Conservation (phyloP, 148 eudicot species). For the Amaranthus cruentus region DNA sequence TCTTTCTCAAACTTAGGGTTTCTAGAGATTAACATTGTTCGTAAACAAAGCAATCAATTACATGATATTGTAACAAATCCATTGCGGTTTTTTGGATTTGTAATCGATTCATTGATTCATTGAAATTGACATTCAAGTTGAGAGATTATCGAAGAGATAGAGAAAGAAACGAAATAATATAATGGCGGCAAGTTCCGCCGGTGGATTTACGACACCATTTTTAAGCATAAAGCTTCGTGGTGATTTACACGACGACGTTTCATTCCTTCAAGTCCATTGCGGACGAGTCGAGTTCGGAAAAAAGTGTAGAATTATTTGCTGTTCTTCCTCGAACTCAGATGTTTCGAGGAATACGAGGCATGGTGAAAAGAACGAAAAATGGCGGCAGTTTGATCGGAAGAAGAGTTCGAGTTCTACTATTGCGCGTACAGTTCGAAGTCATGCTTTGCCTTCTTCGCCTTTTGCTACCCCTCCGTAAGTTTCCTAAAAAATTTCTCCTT, state of each 20-base stretch:
- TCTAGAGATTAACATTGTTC: slow-evolving; percentile 3
- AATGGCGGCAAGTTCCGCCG: slow-evolving; percentile 60
- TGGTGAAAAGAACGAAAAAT: slow-evolving; percentile 42
- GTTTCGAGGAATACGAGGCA: slow-evolving; percentile 25
- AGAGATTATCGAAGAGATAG: background rate
- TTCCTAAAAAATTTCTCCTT: background rate
- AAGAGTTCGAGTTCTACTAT: slow-evolving; percentile 15
- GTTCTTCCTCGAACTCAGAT: slow-evolving; percentile 35
- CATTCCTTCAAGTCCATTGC: slow-evolving; percentile 8
- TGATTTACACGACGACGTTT: slow-evolving; percentile 16
- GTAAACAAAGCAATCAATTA: background rate
- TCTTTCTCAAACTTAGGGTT: slow-evolving; percentile 19
- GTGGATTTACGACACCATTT: slow-evolving; percentile 48
- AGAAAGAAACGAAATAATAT: background rate
- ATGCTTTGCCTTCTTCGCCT: slow-evolving; percentile 59
- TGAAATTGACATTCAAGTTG: slow-evolving; percentile 18
- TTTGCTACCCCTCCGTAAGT: slow-evolving; percentile 53
- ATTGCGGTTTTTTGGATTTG: background rate
- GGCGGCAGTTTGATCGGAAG: slow-evolving; percentile 38
- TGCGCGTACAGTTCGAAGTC: slow-evolving; percentile 34
- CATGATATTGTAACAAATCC: background rate
- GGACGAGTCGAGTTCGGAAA: slow-evolving; percentile 21
- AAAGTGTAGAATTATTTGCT: slow-evolving; percentile 16
- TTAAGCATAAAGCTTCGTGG: slow-evolving; percentile 20
- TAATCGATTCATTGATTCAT: background rate